Evolutionary conservation across 2,329 filamentous ascomycete species (phyloP).

Genomic region (Pyrenochaeta sp.): DNA sequence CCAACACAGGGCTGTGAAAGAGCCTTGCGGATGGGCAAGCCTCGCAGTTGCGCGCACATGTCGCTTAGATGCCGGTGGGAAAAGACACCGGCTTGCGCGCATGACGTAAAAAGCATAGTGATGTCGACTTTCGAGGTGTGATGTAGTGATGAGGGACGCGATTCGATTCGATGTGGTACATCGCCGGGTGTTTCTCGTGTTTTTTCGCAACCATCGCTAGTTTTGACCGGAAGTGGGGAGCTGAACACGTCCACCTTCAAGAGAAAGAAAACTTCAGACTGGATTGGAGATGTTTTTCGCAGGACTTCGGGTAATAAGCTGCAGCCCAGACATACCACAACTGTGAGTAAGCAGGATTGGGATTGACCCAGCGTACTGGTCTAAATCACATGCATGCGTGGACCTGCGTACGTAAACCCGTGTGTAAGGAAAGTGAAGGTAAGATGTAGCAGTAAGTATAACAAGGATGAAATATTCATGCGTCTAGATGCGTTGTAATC

Average conservation of each 20-base stretch:
- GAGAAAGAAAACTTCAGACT: too few relatives aligned
- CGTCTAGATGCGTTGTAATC: conserved; percentile 25
- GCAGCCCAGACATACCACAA: background rate
- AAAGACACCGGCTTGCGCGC: background rate
- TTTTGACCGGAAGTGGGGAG: background rate
- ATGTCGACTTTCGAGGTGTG: too few relatives aligned
- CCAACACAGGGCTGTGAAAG: background rate
- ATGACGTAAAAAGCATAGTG: background rate
- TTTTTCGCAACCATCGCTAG: background rate
- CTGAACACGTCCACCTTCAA: background rate
- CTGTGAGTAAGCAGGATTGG: background rate
- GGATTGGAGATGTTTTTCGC: too few relatives aligned
- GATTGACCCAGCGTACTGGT: conserved; percentile 1
- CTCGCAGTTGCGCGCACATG: too few relatives aligned
- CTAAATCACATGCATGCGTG: background rate
- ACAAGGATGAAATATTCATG: conserved; percentile 27
- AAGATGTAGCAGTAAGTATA: conserved; percentile 6
- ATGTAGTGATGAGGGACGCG: too few relatives aligned
- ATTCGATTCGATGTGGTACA: too few relatives aligned
- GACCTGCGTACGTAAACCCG: conserved; percentile 1
- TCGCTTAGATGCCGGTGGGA: background rate
- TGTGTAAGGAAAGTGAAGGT: conserved; percentile 6
- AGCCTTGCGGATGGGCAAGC: too few relatives aligned
- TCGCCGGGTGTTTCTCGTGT: background rate
- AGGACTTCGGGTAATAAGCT: background rate